Conservation (phyloP, 768 basidiomycete genomes). For the Hygrocybe coccinea region DNA sequence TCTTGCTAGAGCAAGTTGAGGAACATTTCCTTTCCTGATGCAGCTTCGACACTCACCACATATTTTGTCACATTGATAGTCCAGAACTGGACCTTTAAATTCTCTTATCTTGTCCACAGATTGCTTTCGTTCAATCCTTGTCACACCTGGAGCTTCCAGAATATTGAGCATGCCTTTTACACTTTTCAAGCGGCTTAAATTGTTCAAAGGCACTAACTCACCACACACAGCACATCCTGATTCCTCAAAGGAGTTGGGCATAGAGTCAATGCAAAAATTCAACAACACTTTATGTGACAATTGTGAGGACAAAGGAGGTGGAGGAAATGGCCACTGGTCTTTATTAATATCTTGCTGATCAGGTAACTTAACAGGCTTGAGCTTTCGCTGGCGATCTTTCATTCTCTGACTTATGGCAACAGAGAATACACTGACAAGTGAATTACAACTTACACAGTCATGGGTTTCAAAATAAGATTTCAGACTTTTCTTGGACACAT, state of each 20-base stretch:
- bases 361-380: constrained; percentile 8
- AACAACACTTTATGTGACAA: not conserved
- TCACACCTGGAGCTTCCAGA: constrained; percentile 7
- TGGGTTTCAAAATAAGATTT: not conserved
- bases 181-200: constrained; percentile 8
- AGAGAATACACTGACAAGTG: not conserved
- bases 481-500: not conserved
- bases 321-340: constrained; percentile 8
- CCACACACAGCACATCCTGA: constrained; percentile 32
- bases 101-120: constrained; percentile 6
- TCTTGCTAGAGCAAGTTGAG: constrained; percentile 23
- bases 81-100: constrained; percentile 15
- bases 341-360: constrained; percentile 15
- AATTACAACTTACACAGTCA: not conserved
- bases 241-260: constrained; percentile 18
- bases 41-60: constrained; percentile 7
- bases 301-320: not conserved
- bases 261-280: not conserved
- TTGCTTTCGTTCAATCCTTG: constrained; percentile 4
- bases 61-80: constrained; percentile 5
- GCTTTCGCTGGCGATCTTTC: not conserved
- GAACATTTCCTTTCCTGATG: constrained; percentile 6
- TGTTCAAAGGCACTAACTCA: constrained; percentile 5
- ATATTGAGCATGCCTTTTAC: constrained; percentile 5
- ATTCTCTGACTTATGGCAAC: not conserved